These are phyloP conservation scores for Schizothecium vesticola DNA, from an alignment of 495 filamentous ascomycete species.

Conservation along the genomic window DNA sequence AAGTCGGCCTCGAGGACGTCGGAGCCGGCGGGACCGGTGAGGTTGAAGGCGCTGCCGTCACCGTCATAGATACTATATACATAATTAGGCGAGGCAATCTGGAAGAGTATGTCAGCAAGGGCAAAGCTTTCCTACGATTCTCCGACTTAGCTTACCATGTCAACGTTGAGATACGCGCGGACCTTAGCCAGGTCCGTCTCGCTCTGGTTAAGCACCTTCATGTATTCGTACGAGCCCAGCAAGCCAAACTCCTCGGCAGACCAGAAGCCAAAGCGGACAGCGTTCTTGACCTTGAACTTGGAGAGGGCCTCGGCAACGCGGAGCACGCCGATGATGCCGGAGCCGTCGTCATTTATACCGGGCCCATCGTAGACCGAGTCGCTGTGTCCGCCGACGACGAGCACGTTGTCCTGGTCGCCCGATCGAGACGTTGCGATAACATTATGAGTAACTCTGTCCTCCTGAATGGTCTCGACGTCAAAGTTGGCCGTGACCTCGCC, in stretches of 20 bases:
- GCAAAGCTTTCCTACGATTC: neutral
- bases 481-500: conserved; percentile 26
- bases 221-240: conserved; percentile 58
- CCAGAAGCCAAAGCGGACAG: conserved; percentile 67
- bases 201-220: conserved; percentile 37
- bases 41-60: conserved; percentile 57
- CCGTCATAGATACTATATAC: conserved; percentile 66
- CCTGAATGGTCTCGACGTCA: conserved; percentile 34
- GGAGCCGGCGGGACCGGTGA: conserved; percentile 57
- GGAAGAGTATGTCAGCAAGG: neutral
- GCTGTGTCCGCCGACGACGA: conserved; percentile 60
- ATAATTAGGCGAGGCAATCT: conserved; percentile 66
- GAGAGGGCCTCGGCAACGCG: conserved; percentile 57
- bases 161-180: conserved; percentile 67
- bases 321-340: conserved; percentile 58
- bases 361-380: conserved; percentile 61
- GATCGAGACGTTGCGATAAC: conserved; percentile 63
- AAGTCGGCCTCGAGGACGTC: conserved; percentile 60
- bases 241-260: conserved; percentile 62
- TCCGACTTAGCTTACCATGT: conserved; percentile 48
- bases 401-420: conserved; percentile 59
- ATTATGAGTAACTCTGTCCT: conserved; percentile 53
- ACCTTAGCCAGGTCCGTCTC: conserved; percentile 47
- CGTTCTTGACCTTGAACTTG: conserved; percentile 55
- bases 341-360: conserved; percentile 51